phyloP scores from a whole-genome alignment of 345 rosid genomes.

The Eucalyptus cloeziana region DNA sequence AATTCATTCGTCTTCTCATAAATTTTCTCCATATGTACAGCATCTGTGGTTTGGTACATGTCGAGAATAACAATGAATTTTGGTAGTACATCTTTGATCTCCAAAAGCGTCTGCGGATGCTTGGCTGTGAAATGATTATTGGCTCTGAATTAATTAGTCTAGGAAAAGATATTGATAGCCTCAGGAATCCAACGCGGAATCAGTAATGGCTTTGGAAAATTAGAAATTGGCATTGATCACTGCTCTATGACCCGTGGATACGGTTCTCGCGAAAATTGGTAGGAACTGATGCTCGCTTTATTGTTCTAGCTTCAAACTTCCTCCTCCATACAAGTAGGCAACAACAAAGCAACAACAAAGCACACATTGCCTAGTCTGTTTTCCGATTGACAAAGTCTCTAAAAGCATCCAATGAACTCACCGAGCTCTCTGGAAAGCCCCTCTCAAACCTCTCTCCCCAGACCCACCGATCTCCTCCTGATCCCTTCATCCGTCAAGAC shows the following conservation, averaged over 20 bases:
- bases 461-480: neutral
- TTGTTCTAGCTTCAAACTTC: neutral
- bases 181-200: neutral
- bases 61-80: neutral
- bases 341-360: neutral
- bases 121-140: neutral
- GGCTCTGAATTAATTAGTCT: neutral
- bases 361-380: neutral
- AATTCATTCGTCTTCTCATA: neutral
- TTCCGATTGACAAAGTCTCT: neutral
- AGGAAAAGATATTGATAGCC: neutral
- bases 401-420: slow-evolving; percentile 7
- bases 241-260: neutral
- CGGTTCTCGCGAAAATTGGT: neutral
- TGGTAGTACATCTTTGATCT: neutral
- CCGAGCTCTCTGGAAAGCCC: slow-evolving; percentile 20
- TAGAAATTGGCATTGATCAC: neutral
- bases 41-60: neutral
- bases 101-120: neutral
- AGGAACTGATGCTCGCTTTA: neutral
- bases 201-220: neutral
- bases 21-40: neutral
- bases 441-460: neutral
- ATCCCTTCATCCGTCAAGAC: slow-evolving; percentile 2
- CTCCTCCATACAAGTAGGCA: neutral